phyloP scores from a whole-genome alignment of 805 yeast species.

The Zygoascus ofunaensis region DNA sequence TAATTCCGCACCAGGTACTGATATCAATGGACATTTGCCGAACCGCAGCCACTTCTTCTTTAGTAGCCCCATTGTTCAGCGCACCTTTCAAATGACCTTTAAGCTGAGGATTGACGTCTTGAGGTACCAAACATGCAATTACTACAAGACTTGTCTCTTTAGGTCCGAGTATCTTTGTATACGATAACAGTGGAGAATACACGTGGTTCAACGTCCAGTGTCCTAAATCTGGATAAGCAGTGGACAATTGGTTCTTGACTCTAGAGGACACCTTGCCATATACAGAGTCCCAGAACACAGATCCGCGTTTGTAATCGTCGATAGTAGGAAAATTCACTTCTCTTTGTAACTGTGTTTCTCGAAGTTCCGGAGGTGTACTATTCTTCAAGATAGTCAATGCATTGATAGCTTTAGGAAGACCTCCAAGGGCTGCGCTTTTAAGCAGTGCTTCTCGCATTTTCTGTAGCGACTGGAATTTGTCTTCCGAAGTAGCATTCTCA shows the following conservation, averaged over 20 bases:
- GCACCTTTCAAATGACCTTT: conserved; percentile 90
- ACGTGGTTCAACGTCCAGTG: conserved; percentile 60
- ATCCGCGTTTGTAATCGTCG: conserved; percentile 38
- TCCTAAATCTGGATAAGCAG: conserved; percentile 83
- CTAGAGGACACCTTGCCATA: conserved; percentile 68
- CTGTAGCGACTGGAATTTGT: conserved; percentile 33
- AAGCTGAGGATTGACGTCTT: conserved; percentile 86
- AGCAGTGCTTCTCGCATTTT: conserved; percentile 68
- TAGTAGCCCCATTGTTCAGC: conserved; percentile 61
- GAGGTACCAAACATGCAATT: conserved; percentile 76
- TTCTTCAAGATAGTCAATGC: conserved; percentile 55
- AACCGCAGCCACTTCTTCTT: conserved; percentile 51
- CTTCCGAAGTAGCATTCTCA: conserved; percentile 4
- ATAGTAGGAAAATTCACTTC: conserved; percentile 15
- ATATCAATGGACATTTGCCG: conserved; percentile 55
- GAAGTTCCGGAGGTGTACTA: conserved; percentile 49
- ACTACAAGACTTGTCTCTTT: conserved; percentile 70
- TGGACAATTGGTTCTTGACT: conserved; percentile 54
- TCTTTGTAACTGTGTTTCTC: conserved; percentile 24
- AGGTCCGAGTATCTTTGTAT: conserved; percentile 49
- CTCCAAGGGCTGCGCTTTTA: conserved; percentile 70
- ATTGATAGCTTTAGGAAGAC: conserved; percentile 80
- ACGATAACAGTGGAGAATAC: conserved; percentile 71
- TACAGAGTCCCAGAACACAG: conserved; percentile 59
- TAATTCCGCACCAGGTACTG: conserved; percentile 64